These are phyloP conservation scores for Articulospora tetracladia DNA, from an alignment of 495 filamentous ascomycete species.

Conservation along the genomic window DNA sequence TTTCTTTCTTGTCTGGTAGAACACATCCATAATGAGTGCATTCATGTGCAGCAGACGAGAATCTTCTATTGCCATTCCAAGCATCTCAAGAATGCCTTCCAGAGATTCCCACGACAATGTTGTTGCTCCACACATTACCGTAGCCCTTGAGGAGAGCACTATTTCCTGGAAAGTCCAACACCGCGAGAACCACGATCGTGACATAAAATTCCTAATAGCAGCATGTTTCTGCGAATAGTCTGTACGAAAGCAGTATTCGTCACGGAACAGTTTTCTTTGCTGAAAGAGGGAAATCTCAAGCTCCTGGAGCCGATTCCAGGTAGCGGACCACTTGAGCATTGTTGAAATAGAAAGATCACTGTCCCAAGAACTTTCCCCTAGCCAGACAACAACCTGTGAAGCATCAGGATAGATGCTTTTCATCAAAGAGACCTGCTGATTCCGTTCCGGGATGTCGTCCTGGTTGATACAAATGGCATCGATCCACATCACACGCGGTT, in stretches of 20 bases:
- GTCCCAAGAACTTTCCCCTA: constrained; percentile 18
- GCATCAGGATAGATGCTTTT: constrained; percentile 22
- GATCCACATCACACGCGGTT: constrained; percentile 18
- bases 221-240: not conserved
- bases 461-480: constrained; percentile 30
- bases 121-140: not conserved
- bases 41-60: not conserved
- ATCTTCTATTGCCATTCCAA: not conserved
- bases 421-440: constrained; percentile 27
- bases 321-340: not conserved
- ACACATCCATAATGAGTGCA: not conserved
- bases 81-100: not conserved
- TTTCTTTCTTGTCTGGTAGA: not conserved
- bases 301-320: not conserved
- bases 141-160: not conserved
- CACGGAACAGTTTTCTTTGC: not conserved
- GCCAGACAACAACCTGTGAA: constrained; percentile 23
- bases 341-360: constrained; percentile 11
- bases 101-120: not conserved
- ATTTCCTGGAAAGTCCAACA: not conserved
- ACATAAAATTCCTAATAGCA: not conserved
- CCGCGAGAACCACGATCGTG: not conserved
- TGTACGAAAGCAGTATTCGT: not conserved
- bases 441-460: constrained; percentile 19
- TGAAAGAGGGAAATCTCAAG: too few relatives aligned